Evolutionary conservation across 192 early-diverging fungal genomes (phyloP).

Genomic region (Allomyces macrogynus): DNA sequence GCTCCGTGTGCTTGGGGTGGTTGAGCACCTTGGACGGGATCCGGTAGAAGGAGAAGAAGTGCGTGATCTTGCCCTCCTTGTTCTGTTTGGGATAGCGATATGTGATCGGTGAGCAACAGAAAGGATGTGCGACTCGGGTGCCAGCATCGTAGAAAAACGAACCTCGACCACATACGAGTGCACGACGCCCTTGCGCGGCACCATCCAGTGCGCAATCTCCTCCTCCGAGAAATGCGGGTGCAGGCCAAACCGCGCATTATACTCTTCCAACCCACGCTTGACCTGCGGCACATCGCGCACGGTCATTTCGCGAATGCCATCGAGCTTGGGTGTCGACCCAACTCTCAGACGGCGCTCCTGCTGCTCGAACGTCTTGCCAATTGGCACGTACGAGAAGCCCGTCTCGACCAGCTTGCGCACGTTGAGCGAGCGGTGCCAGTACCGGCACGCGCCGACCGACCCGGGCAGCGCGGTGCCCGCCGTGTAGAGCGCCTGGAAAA

Average conservation of each 20-base stretch:
- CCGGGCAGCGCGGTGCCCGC: constrained; percentile 79
- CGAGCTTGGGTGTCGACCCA: constrained; percentile 12
- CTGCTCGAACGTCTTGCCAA: constrained; percentile 39
- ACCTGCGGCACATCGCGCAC: constrained; percentile 55
- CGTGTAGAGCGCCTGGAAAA: constrained; percentile 97
- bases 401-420: constrained; percentile 86
- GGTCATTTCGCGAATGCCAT: constrained; percentile 63
- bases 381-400: constrained; percentile 65
- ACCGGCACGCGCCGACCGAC: constrained; percentile 60
- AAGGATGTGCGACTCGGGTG: no score
- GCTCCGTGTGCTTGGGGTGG: constrained; percentile 34
- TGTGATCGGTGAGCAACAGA: constrained; percentile 4
- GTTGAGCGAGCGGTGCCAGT: constrained; percentile 86
- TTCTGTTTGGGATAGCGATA: constrained; percentile 8
- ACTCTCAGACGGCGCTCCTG: constrained; percentile 1
- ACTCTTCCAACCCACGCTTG: constrained; percentile 50
- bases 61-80: constrained; percentile 42
- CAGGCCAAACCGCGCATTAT: constrained; percentile 43
- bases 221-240: constrained; percentile 57
- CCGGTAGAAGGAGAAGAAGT: constrained; percentile 89
- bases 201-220: constrained; percentile 78
- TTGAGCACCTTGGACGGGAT: constrained; percentile 81
- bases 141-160: constrained; percentile 7
- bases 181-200: constrained; percentile 64
- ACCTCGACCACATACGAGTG: constrained; percentile 89